A percentile compares a stretch with the other conserved stretches of the same genome.
Evolutionary conservation across 192 early-diverging fungal species (phyloP).

Genomic region (Spinellus fusiger): DNA sequence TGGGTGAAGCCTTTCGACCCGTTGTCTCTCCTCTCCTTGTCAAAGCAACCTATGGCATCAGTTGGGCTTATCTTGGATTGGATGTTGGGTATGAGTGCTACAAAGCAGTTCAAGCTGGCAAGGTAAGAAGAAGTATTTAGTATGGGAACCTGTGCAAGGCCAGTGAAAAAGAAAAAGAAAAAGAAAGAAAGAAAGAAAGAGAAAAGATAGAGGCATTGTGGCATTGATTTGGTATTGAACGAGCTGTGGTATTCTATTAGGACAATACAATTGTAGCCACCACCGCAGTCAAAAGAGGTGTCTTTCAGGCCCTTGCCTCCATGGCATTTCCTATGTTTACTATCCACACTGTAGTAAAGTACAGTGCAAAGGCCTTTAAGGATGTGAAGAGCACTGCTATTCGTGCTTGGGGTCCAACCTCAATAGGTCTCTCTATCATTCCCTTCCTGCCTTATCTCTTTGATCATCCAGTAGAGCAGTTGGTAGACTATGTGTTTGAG

Average conservation of each 20-base stretch:
- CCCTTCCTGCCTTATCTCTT: constrained; percentile 58
- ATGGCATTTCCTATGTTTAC: constrained; percentile 54
- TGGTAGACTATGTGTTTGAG: constrained; percentile 55
- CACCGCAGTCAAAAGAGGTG: constrained; percentile 47
- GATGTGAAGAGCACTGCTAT: constrained; percentile 27
- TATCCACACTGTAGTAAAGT: constrained; percentile 62
- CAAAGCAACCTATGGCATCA: constrained; percentile 53
- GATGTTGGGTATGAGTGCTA: constrained; percentile 58
- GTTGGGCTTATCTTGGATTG: constrained; percentile 54
- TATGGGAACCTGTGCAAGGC: no score
- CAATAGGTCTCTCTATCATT: constrained; percentile 51
- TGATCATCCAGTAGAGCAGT: constrained; percentile 56
- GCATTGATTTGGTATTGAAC: neutral
- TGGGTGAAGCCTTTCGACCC: constrained; percentile 66
- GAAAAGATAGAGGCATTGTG: neutral
- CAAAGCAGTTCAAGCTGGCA: constrained; percentile 46
- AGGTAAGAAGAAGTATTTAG: constrained; percentile 15
- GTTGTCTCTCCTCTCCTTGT: constrained; percentile 49
- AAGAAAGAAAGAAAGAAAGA: neutral
- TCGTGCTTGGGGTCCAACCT: constrained; percentile 54
- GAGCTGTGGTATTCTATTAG: neutral
- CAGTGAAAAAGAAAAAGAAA: neutral
- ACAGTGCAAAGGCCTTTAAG: constrained; percentile 40
- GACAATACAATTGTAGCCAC: constrained; percentile 36
- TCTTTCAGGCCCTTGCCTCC: constrained; percentile 60